A percentile compares a stretch with the other conserved stretches of the same genome.
Evolutionary conservation across 108 stramenopile genomes (phyloP).

Genomic region (Cyclotella sp.): DNA sequence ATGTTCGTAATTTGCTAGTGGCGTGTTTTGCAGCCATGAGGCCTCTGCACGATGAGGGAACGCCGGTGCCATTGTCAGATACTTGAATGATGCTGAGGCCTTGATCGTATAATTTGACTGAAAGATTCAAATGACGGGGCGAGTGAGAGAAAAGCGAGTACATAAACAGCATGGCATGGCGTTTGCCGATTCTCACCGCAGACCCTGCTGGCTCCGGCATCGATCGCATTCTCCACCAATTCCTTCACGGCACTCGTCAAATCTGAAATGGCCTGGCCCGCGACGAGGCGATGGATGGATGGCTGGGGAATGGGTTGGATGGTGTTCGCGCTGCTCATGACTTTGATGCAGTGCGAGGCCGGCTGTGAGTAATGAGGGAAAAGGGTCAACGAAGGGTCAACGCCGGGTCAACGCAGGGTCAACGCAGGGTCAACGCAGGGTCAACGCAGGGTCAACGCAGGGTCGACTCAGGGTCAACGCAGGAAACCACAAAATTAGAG

Average conservation of each 20-base stretch:
- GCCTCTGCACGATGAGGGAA: conserved; percentile 63
- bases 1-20: conserved; percentile 80
- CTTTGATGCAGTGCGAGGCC: too few relatives aligned
- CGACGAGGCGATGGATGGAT: conserved; percentile 74
- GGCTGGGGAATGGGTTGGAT: conserved; percentile 52
- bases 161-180: too few relatives aligned
- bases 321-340: background rate
- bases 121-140: background rate
- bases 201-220: conserved; percentile 77
- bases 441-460: too few relatives aligned
- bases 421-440: too few relatives aligned
- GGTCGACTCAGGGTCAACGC: too few relatives aligned
- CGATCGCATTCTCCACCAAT: conserved; percentile 91
- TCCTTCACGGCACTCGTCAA: conserved; percentile 89
- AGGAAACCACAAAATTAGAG: too few relatives aligned
- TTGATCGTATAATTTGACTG: conserved; percentile 80
- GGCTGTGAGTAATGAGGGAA: too few relatives aligned
- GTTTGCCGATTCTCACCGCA: conserved; percentile 61
- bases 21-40: conserved; percentile 80
- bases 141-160: background rate
- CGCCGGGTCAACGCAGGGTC: too few relatives aligned
- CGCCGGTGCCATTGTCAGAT: conserved; percentile 85
- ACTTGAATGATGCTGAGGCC: conserved; percentile 87
- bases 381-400: too few relatives aligned
- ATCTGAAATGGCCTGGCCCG: conserved; percentile 89